Evolutionary conservation across 371 early-diverging fungal genomes (phyloP).

Genomic region (Catenaria anguillulae): DNA sequence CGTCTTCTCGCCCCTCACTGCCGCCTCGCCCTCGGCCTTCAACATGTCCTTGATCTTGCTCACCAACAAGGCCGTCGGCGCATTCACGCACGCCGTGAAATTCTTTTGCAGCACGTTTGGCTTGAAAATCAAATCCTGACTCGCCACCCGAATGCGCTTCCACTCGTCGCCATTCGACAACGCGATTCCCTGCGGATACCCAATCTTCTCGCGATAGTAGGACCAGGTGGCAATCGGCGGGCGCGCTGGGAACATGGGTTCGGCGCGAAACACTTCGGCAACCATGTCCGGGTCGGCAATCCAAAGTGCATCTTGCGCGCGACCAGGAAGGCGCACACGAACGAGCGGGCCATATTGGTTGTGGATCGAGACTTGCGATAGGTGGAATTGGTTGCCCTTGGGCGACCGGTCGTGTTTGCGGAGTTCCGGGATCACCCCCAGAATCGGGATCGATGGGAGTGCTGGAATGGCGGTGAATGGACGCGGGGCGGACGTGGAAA

Average conservation of each 20-base stretch:
- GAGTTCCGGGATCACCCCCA: not conserved
- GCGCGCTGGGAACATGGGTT: not conserved
- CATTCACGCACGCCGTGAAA: not conserved
- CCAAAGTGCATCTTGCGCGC: not conserved
- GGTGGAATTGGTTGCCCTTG: not conserved
- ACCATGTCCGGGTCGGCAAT: not conserved
- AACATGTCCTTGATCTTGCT: not conserved
- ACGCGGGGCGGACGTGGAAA: too few relatives aligned
- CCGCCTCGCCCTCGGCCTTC: not conserved
- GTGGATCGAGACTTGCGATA: too few relatives aligned
- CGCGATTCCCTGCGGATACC: not conserved
- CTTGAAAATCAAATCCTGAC: not conserved
- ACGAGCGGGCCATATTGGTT: not conserved
- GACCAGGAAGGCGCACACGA: not conserved
- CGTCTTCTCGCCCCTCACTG: not conserved
- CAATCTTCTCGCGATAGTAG: not conserved
- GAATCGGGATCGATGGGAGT: too few relatives aligned
- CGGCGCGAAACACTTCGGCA: not conserved
- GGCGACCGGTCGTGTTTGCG: not conserved
- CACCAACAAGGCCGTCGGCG: not conserved
- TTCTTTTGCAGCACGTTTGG: not conserved
- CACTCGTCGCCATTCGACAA: not conserved
- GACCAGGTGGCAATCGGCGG: not conserved
- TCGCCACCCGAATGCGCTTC: not conserved
- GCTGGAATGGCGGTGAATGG: too few relatives aligned